Conservation (phyloP, 2,329 filamentous ascomycete species). For the Sarocladiaceae sp. region DNA sequence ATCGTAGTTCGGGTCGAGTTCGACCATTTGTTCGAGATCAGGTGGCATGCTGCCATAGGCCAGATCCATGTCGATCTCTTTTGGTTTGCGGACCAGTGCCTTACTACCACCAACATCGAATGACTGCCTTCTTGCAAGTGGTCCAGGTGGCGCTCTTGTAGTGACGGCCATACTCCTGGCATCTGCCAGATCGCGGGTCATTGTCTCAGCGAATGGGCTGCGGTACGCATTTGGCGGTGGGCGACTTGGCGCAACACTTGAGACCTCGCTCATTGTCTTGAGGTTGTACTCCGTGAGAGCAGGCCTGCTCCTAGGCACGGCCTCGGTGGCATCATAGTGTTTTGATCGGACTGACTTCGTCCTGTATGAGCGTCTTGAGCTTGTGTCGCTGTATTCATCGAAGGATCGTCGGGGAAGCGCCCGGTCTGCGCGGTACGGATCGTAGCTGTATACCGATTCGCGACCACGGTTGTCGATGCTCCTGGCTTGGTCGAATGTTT, state of each 20-base stretch:
- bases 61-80: slow-evolving; percentile 80
- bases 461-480: slow-evolving; percentile 14
- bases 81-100: slow-evolving; percentile 14
- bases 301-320: slow-evolving; percentile 26
- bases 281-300: slow-evolving; percentile 51
- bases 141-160: slow-evolving; percentile 15
- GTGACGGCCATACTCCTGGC: slow-evolving; percentile 20
- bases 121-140: slow-evolving; percentile 8
- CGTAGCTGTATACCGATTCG: slow-evolving; percentile 25
- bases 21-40: slow-evolving; percentile 50
- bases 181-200: slow-evolving; percentile 35
- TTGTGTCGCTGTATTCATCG: slow-evolving; percentile 29
- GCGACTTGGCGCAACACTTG: slow-evolving; percentile 41
- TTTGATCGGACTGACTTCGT: slow-evolving; percentile 31
- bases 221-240: slow-evolving; percentile 37
- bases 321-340: slow-evolving; percentile 22
- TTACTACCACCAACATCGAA: slow-evolving; percentile 2
- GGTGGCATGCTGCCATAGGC: slow-evolving; percentile 83
- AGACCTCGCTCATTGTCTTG: slow-evolving; percentile 48
- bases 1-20: slow-evolving; percentile 47
- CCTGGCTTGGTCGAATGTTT: slow-evolving; percentile 43
- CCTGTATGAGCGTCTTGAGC: slow-evolving; percentile 38
- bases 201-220: slow-evolving; percentile 28
- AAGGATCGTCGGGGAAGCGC: slow-evolving; percentile 16
- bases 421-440: slow-evolving; percentile 24